phyloP scores from a whole-genome alignment of 2,329 filamentous ascomycete species.

The Exophiala spinifera region DNA sequence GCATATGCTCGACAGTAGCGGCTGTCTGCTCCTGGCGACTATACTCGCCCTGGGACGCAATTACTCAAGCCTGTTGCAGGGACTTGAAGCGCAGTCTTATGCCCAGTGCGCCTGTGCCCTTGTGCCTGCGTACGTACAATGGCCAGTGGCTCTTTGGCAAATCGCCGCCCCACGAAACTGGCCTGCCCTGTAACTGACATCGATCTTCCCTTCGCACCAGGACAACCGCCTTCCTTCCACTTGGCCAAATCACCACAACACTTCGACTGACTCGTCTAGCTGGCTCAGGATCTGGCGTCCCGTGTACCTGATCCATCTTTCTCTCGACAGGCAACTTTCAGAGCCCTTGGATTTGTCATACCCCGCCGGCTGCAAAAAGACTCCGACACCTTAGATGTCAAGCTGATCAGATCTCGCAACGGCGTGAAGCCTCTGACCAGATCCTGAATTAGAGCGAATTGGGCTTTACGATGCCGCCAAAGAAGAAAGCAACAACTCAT shows the following conservation, averaged over 20 bases:
- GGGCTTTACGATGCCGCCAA: constrained; percentile 27
- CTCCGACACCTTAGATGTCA: constrained; percentile 18
- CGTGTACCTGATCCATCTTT: not conserved
- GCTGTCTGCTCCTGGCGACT: no score
- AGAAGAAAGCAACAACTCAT: constrained; percentile 25
- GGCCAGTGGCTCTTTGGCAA: no score
- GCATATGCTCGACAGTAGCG: no score
- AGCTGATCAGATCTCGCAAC: constrained; percentile 12
- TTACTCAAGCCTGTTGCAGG: not conserved
- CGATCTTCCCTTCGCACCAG: constrained; percentile 9
- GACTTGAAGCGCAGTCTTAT: not conserved
- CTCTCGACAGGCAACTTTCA: not conserved
- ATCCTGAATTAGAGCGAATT: not conserved
- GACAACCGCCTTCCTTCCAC: constrained; percentile 5
- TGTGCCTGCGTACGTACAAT: no score
- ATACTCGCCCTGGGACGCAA: no score
- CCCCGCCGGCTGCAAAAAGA: constrained; percentile 17
- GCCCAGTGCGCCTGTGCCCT: no score
- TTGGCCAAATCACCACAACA: not conserved
- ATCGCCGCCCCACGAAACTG: constrained; percentile 14
- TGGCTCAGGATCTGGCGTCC: constrained; percentile 2
- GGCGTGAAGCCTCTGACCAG: constrained; percentile 3
- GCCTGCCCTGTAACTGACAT: constrained; percentile 2
- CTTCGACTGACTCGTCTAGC: not conserved
- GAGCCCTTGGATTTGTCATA: constrained; percentile 14